Base-by-base conservation (phyloP, 768 basidiomycete genomes). In the Lactarius hatsudake region DNA sequence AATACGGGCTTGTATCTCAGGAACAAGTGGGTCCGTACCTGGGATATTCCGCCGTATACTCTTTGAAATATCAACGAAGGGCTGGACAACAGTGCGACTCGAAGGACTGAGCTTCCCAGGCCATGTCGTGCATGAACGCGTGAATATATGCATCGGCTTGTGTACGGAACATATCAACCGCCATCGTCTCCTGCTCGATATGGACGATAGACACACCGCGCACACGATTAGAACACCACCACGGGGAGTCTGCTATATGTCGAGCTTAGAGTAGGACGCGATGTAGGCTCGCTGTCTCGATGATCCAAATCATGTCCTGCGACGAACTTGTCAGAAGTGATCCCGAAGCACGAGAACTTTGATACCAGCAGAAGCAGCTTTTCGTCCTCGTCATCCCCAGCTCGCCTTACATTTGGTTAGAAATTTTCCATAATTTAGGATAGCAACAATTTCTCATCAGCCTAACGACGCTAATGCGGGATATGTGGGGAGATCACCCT, bases 341-440 rank as follows among this genome's bases (percentile, higher is more conserved):
- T 62, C 45, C 17, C 55, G 55, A 32, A 62, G 55, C 30, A 32
- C 28, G 13, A 66, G 32, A 10, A 45, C 8, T 12, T 17, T 4
- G 10, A 23, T 10, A 0, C n/a, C 17, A 42, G 54, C n/a, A 34
- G 64, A 6, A 15, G n/a, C 40, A 45, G 32, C 48, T 10, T 51
- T 61, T 40, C 15, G 10, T 57, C 38, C 6, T 56, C 62, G 30
- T 42, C 67, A 65, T 61, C 72, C n/a, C 51, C 13, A 26, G 23
- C 23, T 26, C 5, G 13, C 51, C 13, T 51, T 13, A 13, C 51
- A 5, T 26, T 51, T 26, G n/a, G 48, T 12, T 4, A 38, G 12
- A 13, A 36, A 10, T 9, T 1, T 36, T 6, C 34, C 34, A 36
- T 12, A 36, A 36, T 36, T 12, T 36, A 36, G 34, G 34, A 36